Base-by-base conservation (phyloP, 345 rosid species). In the Lagerstroemia speciosa region DNA sequence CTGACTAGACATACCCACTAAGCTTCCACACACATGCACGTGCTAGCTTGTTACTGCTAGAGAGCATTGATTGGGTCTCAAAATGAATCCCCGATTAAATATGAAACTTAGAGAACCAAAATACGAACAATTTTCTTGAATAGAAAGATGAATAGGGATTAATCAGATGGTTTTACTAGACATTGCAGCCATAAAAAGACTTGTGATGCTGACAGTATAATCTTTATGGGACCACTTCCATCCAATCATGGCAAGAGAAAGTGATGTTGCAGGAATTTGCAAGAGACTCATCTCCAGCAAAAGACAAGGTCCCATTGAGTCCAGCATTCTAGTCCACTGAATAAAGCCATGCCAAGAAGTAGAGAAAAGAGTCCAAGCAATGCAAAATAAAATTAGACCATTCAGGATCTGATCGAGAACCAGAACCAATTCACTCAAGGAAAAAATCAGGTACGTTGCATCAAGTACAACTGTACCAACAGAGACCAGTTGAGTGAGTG, bases 201-300 rank as follows among this genome's bases (percentile, higher is more conserved):
- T 8, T 15, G 1, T 64, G 27, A 5, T 11, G 22, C 15, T 3
- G 2, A 5, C 3, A 31, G 45, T 22, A 34, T 33, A 29, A 36
- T 64, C 29, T 64, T 37, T 64, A 31, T 3, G 36, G 58, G 69
- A 20, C 43, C 61, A 48, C 41, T 33, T 67, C 70, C 48, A 48
- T 66, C 14, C 65, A 62, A 22, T 22, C 61, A 67, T 52, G 58
- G 27, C 8, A 67, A 67, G 33, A 32, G 62, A 29, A 64, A 38
- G 30, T 71, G 48, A 17, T 26, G 24, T 30, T 22, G 68, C 29
- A 50, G 37, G 24, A 64, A 64, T 22, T 71, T 68, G 36, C 34
- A 15, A 8, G 46, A 48, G 48, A 38, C 11, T 63, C 43, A 61
- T 2, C 2, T 22, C 55, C 73, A 43, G 31, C 19, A 63, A 45